Base-by-base conservation (phyloP, 2,329 filamentous ascomycete genomes). In the Sphaerostilbella broomeana region DNA sequence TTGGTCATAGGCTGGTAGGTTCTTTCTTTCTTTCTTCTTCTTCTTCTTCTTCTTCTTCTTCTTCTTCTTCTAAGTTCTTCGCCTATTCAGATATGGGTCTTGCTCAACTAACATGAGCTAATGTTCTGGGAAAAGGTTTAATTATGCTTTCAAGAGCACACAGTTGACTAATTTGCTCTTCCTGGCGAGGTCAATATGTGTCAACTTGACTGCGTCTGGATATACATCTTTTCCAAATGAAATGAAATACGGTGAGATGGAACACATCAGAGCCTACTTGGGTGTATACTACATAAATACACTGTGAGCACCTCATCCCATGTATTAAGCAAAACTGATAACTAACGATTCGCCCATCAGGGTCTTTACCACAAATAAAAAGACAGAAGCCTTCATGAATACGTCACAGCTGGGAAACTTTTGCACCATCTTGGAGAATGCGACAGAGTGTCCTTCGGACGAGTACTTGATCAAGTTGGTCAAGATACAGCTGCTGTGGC, bases 211-310 rank as follows among this genome's bases (percentile, higher is more conserved):
- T n/a, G 28, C 9, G 63, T 15, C 30, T 13, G 25, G 35, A 13
- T n/a, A 35, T 9, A 12, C 15, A 24, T 29, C 11, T n/a, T n/a
- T n/a, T n/a, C n/a, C n/a, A 26, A 33, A 47, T 12, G 51, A 49
- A 42, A 16, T 50, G 11, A 51, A 47, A 19, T 58, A 56, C 28
- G 46, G 50, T 1, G 56, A 55, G 16, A 46, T 72, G 8, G 67
- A 73, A 40, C 53, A 63, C 31, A 63, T 72, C 55, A 59, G 71
- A 30, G 67, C 69, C 0, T 72, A 69, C 49, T 61, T 62, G 1
- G 70, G 68, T 3, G 68, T 66, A 4, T 75, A 71, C 42, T 74
- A 73, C 39, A 47, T 73, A 4, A 68, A 70, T 20, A 69, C 69
- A 6, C 48, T 69, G 68, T 72, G 43, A 50, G 67, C 57, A 3